Evolutionary conservation across 2,329 filamentous ascomycete species (phyloP).

Genomic region (Ophiostoma perfectum): DNA sequence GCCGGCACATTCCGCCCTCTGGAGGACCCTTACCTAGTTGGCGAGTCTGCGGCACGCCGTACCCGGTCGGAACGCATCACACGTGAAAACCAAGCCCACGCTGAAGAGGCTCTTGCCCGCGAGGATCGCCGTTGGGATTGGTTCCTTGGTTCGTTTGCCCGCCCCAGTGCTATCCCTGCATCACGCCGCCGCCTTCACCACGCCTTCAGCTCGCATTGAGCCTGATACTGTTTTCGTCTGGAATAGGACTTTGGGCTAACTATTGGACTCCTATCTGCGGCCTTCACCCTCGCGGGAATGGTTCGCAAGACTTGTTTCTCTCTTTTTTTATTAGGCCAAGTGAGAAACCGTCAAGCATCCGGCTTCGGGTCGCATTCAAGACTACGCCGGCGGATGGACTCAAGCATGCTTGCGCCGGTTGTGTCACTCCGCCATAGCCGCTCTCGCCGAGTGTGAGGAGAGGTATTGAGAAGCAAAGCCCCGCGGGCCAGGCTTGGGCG

Average conservation of each 20-base stretch:
- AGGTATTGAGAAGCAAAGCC: not conserved
- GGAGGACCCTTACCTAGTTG: slow-evolving; percentile 64
- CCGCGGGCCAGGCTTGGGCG: not conserved
- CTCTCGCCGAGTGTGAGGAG: slow-evolving; percentile 16
- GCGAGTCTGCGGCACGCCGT: slow-evolving; percentile 56
- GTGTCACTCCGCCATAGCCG: slow-evolving; percentile 20
- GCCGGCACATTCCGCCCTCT: slow-evolving; percentile 43
- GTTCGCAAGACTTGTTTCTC: not conserved
- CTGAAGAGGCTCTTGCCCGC: slow-evolving; percentile 49
- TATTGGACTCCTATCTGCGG: not conserved
- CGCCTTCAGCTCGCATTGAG: not conserved
- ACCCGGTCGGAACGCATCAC: slow-evolving; percentile 53
- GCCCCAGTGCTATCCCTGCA: slow-evolving; percentile 34
- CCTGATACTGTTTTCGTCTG: not conserved
- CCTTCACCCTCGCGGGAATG: too few relatives aligned
- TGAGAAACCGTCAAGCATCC: slow-evolving; percentile 20
- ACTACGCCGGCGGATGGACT: slow-evolving; percentile 22
- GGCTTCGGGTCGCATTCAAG: slow-evolving; percentile 8
- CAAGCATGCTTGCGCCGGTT: slow-evolving; percentile 12
- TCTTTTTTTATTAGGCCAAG: slow-evolving; percentile 22
- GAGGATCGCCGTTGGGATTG: slow-evolving; percentile 59
- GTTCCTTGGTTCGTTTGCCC: slow-evolving; percentile 48
- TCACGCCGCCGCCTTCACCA: slow-evolving; percentile 15
- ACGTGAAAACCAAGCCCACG: slow-evolving; percentile 41
- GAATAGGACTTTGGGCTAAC: not conserved